phyloP scores from a whole-genome alignment of 305 asterid species.

The Petunia hybrid region DNA sequence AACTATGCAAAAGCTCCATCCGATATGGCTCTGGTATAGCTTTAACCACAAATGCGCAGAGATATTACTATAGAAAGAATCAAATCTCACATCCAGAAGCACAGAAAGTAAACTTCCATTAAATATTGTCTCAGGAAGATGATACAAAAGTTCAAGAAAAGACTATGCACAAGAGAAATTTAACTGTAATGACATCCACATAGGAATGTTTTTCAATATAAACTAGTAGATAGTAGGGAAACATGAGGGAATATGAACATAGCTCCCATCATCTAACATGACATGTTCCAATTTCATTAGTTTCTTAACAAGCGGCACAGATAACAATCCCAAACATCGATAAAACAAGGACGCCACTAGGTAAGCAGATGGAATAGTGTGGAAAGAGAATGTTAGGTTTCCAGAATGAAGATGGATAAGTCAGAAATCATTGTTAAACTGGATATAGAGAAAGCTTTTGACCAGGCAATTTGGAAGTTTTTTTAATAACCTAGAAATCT shows the following conservation, averaged over 20 bases:
- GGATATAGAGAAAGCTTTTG: too few relatives aligned
- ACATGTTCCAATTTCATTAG: not conserved
- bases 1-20: not conserved
- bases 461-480: too few relatives aligned
- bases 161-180: not conserved
- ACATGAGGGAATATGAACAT: conserved; percentile 18
- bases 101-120: not conserved
- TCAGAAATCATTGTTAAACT: too few relatives aligned
- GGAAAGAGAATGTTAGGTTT: not conserved
- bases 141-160: conserved; percentile 19
- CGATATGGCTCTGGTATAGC: conserved; percentile 10
- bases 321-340: not conserved
- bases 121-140: not conserved
- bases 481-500: not conserved
- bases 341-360: conserved; percentile 15
- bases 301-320: not conserved
- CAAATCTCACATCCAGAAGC: conserved; percentile 6
- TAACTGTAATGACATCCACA: not conserved
- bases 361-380: not conserved
- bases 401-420: too few relatives aligned
- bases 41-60: conserved; percentile 9
- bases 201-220: conserved; percentile 9
- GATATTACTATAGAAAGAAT: conserved; percentile 18
- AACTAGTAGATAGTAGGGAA: not conserved
- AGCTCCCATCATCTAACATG: conserved; percentile 25